A percentile compares a stretch with the other conserved stretches of the same genome.
Conservation (phyloP, 768 basidiomycete genomes). For the Boletus sp. region DNA sequence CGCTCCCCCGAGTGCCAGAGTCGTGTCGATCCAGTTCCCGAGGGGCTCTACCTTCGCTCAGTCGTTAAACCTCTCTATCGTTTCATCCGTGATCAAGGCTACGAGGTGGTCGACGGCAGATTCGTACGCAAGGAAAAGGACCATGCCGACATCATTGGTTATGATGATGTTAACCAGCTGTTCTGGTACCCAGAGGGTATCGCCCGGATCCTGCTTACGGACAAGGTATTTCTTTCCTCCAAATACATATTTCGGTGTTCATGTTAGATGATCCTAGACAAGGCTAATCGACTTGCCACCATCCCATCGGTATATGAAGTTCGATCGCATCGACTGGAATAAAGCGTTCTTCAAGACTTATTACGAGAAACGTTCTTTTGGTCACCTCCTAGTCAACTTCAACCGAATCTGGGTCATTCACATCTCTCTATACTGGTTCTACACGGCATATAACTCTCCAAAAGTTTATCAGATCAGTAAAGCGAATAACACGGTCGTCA, state of each 20-base stretch:
- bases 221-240: slow-evolving; percentile 61
- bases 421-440: slow-evolving; percentile 92
- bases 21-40: slow-evolving; percentile 86
- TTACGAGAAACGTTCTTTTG: slow-evolving; percentile 94
- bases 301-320: slow-evolving; percentile 93
- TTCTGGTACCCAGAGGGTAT: slow-evolving; percentile 99
- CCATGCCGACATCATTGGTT: slow-evolving; percentile 93
- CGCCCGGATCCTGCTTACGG: slow-evolving; percentile 80
- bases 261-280: slow-evolving; percentile 46
- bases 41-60: slow-evolving; percentile 89
- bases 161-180: slow-evolving; percentile 98
- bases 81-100: slow-evolving; percentile 96
- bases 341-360: slow-evolving; percentile 99
- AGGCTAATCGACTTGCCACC: slow-evolving; percentile 90
- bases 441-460: slow-evolving; percentile 92
- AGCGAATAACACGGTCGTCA: slow-evolving; percentile 39
- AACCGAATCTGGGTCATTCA: slow-evolving; percentile 99
- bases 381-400: slow-evolving; percentile 98
- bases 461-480: slow-evolving; percentile 64
- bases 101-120: slow-evolving; percentile 93
- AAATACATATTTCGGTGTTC: not conserved
- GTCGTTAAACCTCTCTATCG: slow-evolving; percentile 94
- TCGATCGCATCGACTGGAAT: slow-evolving; percentile 96
- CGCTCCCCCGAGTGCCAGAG: slow-evolving; percentile 98
- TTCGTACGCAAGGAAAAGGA: slow-evolving; percentile 92